Conservation (phyloP, 305 asterid species). For the Coffea humblotiana region DNA sequence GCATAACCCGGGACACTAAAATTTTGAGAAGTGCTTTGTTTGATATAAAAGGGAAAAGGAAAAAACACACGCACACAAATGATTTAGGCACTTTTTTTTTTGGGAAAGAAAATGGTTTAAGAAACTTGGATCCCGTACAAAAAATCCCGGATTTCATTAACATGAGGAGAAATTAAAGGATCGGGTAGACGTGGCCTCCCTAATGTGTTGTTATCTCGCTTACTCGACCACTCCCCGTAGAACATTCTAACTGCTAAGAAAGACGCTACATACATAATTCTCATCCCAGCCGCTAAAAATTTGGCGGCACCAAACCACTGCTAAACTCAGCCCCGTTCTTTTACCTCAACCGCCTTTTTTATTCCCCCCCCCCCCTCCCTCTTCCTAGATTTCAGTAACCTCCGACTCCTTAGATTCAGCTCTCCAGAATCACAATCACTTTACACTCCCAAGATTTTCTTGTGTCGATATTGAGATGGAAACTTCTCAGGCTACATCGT, state of each 20-base stretch:
- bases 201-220: background rate
- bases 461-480: constrained; percentile 18
- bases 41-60: too few species aligned
- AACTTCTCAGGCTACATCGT: constrained; percentile 24
- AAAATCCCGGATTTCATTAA: too few species aligned
- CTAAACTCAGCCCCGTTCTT: constrained; percentile 12
- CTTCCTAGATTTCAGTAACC: constrained; percentile 26
- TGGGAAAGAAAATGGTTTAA: too few species aligned
- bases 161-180: too few species aligned
- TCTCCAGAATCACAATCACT: background rate
- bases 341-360: constrained; percentile 7
- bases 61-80: too few species aligned
- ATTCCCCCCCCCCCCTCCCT: constrained; percentile 22
- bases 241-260: constrained; percentile 11
- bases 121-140: too few species aligned
- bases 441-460: background rate
- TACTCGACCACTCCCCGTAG: background rate
- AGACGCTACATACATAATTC: background rate
- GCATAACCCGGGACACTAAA: too few species aligned
- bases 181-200: background rate
- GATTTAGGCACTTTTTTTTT: too few species aligned
- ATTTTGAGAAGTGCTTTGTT: too few species aligned
- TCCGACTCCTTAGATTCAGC: constrained; percentile 10
- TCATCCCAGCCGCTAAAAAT: constrained; percentile 26
- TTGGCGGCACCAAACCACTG: constrained; percentile 52